A percentile compares a stretch with the other conserved stretches of the same genome.
Conservation (phyloP, 306 rosid genomes). For the Trifolium dubium region DNA sequence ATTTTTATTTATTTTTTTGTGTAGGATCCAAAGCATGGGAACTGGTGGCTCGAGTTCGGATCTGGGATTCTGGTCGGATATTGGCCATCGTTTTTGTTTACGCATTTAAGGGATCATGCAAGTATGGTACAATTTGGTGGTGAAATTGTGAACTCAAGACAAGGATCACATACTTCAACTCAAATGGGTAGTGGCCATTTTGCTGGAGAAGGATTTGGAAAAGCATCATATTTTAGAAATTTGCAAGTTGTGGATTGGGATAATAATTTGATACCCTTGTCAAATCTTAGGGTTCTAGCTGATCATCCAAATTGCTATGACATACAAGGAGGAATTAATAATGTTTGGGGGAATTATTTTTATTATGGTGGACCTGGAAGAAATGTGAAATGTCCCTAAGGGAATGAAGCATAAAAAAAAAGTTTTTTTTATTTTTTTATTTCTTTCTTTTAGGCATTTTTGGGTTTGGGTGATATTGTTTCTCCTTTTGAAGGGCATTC, state of each 20-base stretch:
- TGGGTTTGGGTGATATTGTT: constrained; percentile 63
- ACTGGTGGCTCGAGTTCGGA: constrained; percentile 97
- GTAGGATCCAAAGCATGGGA: constrained; percentile 95
- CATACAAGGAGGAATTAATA: constrained; percentile 86
- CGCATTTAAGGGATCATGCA: constrained; percentile 77
- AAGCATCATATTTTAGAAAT: constrained; percentile 86
- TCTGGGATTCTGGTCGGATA: constrained; percentile 79
- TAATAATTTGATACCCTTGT: constrained; percentile 71
- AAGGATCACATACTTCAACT: constrained; percentile 77
- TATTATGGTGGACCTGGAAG: constrained; percentile 99
- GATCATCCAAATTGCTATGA: constrained; percentile 96
- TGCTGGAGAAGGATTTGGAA: constrained; percentile 84
- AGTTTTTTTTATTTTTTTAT: constrained; percentile 13
- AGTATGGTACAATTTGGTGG: constrained; percentile 97
- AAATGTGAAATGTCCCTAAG: constrained; percentile 83
- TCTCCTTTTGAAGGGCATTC: constrained; percentile 53
- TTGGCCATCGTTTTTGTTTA: constrained; percentile 91
- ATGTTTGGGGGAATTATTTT: constrained; percentile 92
- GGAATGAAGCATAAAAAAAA: constrained; percentile 47
- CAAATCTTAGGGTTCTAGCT: constrained; percentile 81
- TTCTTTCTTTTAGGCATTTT: constrained; percentile 41
- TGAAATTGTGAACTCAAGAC: constrained; percentile 77
- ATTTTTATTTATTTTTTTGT: not conserved
- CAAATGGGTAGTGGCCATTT: constrained; percentile 98
- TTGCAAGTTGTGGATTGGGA: constrained; percentile 95